Base-by-base conservation (phyloP, 441 rosid species). In the Corymbia citriodora region DNA sequence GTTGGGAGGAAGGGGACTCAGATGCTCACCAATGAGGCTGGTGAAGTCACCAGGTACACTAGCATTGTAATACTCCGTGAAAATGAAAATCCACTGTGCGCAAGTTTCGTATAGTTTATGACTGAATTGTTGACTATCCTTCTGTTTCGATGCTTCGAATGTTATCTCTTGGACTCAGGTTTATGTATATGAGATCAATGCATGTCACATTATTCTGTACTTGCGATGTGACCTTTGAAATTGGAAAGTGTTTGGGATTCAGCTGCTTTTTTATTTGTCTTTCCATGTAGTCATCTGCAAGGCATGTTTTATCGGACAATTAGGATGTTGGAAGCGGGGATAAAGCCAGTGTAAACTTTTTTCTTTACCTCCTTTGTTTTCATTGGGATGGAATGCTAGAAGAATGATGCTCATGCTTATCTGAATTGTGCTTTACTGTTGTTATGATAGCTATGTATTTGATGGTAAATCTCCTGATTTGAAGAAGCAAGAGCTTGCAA, bases 391-490 rank as follows among this genome's bases (percentile, higher is more conserved):
- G 29, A 36, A 72, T 72, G 9, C 49, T 36, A 6, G 49, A 72
- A 72, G 50, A 36, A 19, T 36, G 49, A 36, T 3, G 82, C 82
- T 72, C 50, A 2, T 19, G 2, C 14, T 72, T 72, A 27, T 72
- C 9, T 19, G 49, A 19, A 19, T 19, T 72, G 36, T 36, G 82
- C 9, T 72, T 2, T 36, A 1, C 49, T 36, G 5, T 72, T 72
- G 82, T 36, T 72, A 1, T 1, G 8, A 72, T 36, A 95, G 99
- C 89, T 98, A 96, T 90, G 99, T 98, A 82, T 98, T 98, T 54
- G 99, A 98, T 63, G 99, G 99, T 87, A 92, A 95, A 92, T 99
- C 99, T 57, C 99, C 99, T 3, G 98, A 97, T 89, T 92, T 97
- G 92, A 98, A 98, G 92, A 96, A 95, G 89, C 97, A 95, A 92